Evolutionary conservation across 345 rosid species (phyloP), one percentile per base, ranked within the genome.

Genomic region (Citrus australasica): DNA sequence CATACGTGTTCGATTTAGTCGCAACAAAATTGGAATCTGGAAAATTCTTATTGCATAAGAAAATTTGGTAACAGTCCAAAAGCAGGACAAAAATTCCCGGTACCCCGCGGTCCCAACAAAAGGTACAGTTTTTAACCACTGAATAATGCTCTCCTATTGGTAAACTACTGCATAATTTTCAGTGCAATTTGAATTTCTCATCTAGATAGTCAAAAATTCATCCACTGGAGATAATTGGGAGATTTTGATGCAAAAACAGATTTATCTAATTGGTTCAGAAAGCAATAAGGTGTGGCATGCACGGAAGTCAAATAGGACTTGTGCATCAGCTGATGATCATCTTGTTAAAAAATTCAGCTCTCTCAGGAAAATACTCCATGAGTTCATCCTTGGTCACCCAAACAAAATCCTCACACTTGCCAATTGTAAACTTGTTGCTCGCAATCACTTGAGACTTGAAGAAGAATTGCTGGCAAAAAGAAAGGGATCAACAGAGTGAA

Each of bases 301-400:
- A 21, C 21, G 21, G 67, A 56, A 37, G 56, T 37, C 33, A 55
- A 77, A 38, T 7, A 56, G 61, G 48, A 67, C 2, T 63, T 46
- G 55, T 19, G 48, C 62, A 81, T 93, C 78, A 96, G 91, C 93
- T 88, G 83, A 92, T 90, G 82, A 96, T 89, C 97, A 96, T 92
- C 90, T 92, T 96, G 73, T 85, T 89, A 71, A 90, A 86, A 85
- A 85, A 89, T 28, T 88, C 89, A 17, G 97, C 90, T 79, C 90
- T 89, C 60, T 92, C 94, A 0, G 98, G 99, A 71, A 94, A 92
- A 86, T 87, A 85, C 79, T 92, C 95, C 86, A 92, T 78, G 22
- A 94, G 81, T 81, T 96, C 98, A 82, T 94, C 97, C 87, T 96
- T 96, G 71, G 97, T 94, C 80, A 91, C 94, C 98, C 99, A 96